Conservation (phyloP, 345 rosid species). For the Melaleuca quinquenervia region DNA sequence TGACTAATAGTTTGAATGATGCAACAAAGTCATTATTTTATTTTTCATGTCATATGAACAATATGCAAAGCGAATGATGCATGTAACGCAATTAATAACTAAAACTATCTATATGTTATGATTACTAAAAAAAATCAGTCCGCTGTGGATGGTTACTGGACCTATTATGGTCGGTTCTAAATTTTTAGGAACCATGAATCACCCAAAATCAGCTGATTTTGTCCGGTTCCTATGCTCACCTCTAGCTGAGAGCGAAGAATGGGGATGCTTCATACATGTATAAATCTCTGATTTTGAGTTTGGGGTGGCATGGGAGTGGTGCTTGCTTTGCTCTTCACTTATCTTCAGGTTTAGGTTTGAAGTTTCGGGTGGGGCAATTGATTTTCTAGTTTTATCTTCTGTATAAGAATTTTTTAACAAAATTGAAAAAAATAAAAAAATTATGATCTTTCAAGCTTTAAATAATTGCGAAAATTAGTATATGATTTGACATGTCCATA, state of each 20-base stretch:
- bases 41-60: not conserved
- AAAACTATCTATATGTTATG: not conserved
- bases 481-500: not conserved
- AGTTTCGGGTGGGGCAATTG: not conserved
- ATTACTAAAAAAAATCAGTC: not conserved
- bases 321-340: not conserved
- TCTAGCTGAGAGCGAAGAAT: not conserved
- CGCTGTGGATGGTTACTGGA: too few relatives aligned
- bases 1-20: not conserved
- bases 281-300: not conserved
- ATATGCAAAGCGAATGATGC: not conserved
- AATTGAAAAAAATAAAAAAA: not conserved
- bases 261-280: not conserved
- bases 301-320: too few relatives aligned
- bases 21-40: not conserved
- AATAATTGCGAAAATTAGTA: not conserved
- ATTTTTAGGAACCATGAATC: too few relatives aligned
- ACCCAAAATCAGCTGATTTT: too few relatives aligned
- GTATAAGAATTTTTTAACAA: not conserved
- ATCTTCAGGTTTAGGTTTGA: not conserved
- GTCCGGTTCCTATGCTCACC: too few relatives aligned
- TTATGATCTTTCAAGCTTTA: not conserved
- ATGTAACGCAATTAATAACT: not conserved
- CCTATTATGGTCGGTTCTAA: too few relatives aligned
- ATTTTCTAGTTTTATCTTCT: not conserved